Evolutionary conservation across 352 stramenopile genomes (phyloP).

Genomic region (Globisporangium middletonii): DNA sequence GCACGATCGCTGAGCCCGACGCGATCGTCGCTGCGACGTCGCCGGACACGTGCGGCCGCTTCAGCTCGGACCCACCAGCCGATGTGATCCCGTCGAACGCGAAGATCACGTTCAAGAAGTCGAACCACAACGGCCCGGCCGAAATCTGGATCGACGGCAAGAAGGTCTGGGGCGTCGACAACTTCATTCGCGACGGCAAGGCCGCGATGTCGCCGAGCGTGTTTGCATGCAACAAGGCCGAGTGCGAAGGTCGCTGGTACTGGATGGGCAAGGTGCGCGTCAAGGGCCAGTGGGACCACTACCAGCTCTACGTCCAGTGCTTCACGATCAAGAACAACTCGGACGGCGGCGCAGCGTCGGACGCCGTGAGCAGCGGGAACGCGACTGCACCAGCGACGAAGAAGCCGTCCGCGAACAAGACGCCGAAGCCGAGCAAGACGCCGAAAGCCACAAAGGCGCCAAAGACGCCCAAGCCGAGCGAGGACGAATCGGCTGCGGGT

Average conservation of each 20-base stretch:
- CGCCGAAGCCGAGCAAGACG: conserved; percentile 5
- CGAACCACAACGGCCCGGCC: conserved; percentile 20
- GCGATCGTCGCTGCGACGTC: conserved; percentile 7
- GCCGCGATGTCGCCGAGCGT: conserved; percentile 8
- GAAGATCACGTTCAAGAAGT: conserved; percentile 22
- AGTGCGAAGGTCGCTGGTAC: conserved; percentile 18
- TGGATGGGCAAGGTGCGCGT: conserved; percentile 20
- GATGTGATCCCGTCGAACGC: conserved; percentile 11
- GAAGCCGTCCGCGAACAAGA: neutral
- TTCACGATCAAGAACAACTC: conserved; percentile 17
- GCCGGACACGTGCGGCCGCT: conserved; percentile 15
- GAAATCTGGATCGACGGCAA: conserved; percentile 18
- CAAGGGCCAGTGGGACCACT: conserved; percentile 21
- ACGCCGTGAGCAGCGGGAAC: neutral
- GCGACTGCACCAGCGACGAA: neutral
- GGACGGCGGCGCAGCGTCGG: conserved; percentile 1
- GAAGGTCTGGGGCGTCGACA: conserved; percentile 15
- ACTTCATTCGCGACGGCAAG: conserved; percentile 18
- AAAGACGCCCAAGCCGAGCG: conserved; percentile 3
- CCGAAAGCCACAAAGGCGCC: conserved; percentile 1
- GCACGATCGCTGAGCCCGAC: conserved; percentile 9
- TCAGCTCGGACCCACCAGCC: conserved; percentile 10
- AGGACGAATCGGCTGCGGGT: neutral
- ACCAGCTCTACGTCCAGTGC: conserved; percentile 23
- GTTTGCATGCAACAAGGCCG: conserved; percentile 17